Evolutionary conservation across 2,329 filamentous ascomycete genomes (phyloP), one percentile per base, ranked within the genome.

Genomic region (Pyrenophora tritici-repentis): DNA sequence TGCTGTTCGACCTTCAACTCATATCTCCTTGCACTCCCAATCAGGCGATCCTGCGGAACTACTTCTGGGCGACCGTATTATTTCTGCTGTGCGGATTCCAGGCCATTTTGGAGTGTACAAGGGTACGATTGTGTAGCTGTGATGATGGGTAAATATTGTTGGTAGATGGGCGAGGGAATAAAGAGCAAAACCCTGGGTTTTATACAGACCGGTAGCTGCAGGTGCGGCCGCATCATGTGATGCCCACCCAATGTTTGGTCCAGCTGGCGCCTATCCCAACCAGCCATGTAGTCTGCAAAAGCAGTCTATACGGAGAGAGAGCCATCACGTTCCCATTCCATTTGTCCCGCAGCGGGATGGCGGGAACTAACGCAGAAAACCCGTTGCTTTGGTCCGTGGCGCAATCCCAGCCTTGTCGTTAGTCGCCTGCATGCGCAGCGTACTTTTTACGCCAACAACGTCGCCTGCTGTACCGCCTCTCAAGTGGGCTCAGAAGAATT

Each of bases 1-100:
- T 97, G 91, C 77, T 99, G 94, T 61, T 90, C 86, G 53, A 97
- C 90, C 60, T 87, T 80, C 42, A 96, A 82, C 55, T 86, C 88
- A 73, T 74, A 52, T 35, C 16, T 29, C 18, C 45, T 42, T 10
- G 18, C 3, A 5, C 16, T 33, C 10, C 26, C 26, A 29, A 12
- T 12, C 10, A 12, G 3, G 26, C 26, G 26, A 10, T 29, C 26
- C 26, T 29, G 26, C 26, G 26, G 10, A 10, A 29, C 26, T 29
- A 29, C 26, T 29, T 51, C 48, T 3, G 42, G 37, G 33, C 43
- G 48, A 16, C 43, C 48, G 4, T 14, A 3, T 17, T 42, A 9
- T 32, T 47, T n/a, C 33, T 32, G 10, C 29, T 29, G 10, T 10
- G 7, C 13, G 26, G 9, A 10, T 10, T 29, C 10, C 9, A 29